A percentile compares a stretch with the other conserved stretches of the same genome.
These are phyloP conservation scores for Fragosphaeria purpurea DNA, from an alignment of 2,329 filamentous ascomycete genomes.

Conservation along the genomic window DNA sequence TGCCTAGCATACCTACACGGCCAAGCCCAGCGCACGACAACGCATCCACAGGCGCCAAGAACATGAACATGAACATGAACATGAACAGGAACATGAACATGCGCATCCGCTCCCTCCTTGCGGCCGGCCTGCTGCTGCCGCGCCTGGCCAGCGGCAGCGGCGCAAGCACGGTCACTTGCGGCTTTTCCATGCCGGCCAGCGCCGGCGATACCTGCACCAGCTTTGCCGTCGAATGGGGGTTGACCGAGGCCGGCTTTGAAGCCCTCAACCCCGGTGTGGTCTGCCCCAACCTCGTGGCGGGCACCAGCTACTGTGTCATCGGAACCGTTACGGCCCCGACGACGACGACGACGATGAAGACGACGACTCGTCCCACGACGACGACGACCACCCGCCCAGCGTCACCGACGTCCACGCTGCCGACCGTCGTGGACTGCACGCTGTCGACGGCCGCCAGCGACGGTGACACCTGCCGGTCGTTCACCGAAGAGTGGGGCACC, in stretches of 20 bases:
- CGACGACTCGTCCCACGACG: too few relatives aligned
- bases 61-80: too few relatives aligned
- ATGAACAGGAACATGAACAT: too few relatives aligned
- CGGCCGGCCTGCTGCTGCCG: too few relatives aligned
- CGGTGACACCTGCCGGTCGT: slow-evolving; percentile 8
- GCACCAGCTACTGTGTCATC: slow-evolving; percentile 10
- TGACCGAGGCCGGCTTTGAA: slow-evolving; percentile 6
- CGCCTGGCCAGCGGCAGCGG: too few relatives aligned
- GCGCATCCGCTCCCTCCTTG: too few relatives aligned
- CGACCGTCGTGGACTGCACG: background rate
- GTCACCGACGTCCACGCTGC: too few relatives aligned
- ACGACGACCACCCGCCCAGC: too few relatives aligned
- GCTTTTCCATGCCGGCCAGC: slow-evolving; percentile 1
- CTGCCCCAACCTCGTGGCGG: slow-evolving; percentile 6
- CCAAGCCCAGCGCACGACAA: too few relatives aligned
- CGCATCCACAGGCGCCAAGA: too few relatives aligned
- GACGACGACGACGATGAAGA: background rate
- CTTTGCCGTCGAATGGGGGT: slow-evolving; percentile 10
- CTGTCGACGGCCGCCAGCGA: slow-evolving; percentile 1
- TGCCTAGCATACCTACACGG: too few relatives aligned
- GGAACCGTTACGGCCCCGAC: slow-evolving; percentile 1
- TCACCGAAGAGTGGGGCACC: slow-evolving; percentile 10
- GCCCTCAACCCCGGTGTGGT: slow-evolving; percentile 10
- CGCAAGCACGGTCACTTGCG: background rate
- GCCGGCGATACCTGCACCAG: slow-evolving; percentile 7